Conservation (phyloP, 2,329 filamentous ascomycete genomes). For the Fusarium marasasianum region DNA sequence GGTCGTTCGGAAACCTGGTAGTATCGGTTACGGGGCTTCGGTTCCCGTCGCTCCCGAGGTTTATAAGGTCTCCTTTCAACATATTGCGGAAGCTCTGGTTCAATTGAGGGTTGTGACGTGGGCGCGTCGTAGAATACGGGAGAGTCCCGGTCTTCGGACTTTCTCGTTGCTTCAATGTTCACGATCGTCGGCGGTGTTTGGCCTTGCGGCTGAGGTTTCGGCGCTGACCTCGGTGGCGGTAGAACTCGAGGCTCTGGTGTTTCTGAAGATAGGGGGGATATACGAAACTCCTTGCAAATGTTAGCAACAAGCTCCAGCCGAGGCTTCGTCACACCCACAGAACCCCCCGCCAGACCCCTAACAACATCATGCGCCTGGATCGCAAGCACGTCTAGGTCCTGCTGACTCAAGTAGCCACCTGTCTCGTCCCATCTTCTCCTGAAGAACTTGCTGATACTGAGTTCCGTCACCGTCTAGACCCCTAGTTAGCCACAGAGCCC, state of each 20-base stretch:
- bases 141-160: neutral
- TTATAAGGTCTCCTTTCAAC: constrained; percentile 15
- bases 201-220: neutral
- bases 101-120: neutral
- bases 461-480: constrained; percentile 34
- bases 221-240: neutral
- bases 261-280: neutral
- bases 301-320: neutral
- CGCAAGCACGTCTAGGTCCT: constrained; percentile 33
- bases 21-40: constrained; percentile 18
- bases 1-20: constrained; percentile 32
- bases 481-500: constrained; percentile 5
- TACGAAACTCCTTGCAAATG: constrained; percentile 1
- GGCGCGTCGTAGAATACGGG: neutral
- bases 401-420: constrained; percentile 18
- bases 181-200: neutral
- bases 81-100: neutral
- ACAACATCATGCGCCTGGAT: constrained; percentile 32
- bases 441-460: constrained; percentile 39
- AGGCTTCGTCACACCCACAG: constrained; percentile 27
- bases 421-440: constrained; percentile 38
- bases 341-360: constrained; percentile 23
- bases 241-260: neutral
- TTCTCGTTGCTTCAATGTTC: neutral
- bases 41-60: constrained; percentile 19